phyloP scores from a whole-genome alignment of 495 filamentous ascomycete species.

The Hyaloscypha hepaticicola region DNA sequence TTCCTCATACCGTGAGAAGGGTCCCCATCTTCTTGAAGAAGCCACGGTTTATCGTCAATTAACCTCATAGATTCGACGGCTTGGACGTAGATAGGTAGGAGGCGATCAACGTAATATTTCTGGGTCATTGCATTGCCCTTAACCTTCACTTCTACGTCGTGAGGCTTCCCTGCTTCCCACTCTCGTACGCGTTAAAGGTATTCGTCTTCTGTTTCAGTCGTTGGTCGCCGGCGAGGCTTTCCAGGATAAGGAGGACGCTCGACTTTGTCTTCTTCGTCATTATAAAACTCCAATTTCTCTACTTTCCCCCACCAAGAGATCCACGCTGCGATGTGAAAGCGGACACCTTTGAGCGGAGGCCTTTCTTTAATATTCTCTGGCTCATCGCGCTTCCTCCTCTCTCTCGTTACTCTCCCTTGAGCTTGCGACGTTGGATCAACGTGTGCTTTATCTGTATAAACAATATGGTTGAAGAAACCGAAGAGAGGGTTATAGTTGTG shows the following conservation, averaged over 20 bases:
- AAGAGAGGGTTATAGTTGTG: conserved; percentile 1
- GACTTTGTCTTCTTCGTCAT: conserved; percentile 10
- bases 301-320: conserved; percentile 15
- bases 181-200: neutral
- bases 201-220: neutral
- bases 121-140: conserved; percentile 21
- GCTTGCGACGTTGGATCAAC: conserved; percentile 6
- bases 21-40: conserved; percentile 19
- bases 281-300: conserved; percentile 17
- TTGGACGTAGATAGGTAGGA: conserved; percentile 15
- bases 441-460: conserved; percentile 13
- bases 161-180: conserved; percentile 10
- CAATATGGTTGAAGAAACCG: conserved; percentile 5
- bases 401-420: conserved; percentile 9
- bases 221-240: conserved; percentile 15
- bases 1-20: neutral
- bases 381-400: neutral
- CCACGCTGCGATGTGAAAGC: conserved; percentile 10
- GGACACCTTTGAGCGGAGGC: neutral
- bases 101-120: conserved; percentile 17
- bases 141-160: conserved; percentile 4
- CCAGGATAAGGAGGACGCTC: neutral
- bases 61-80: conserved; percentile 1
- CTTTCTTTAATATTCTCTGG: conserved; percentile 14
- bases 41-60: neutral